Evolutionary conservation across 495 filamentous ascomycete genomes (phyloP).

Genomic region (Penicillium samsonianum): DNA sequence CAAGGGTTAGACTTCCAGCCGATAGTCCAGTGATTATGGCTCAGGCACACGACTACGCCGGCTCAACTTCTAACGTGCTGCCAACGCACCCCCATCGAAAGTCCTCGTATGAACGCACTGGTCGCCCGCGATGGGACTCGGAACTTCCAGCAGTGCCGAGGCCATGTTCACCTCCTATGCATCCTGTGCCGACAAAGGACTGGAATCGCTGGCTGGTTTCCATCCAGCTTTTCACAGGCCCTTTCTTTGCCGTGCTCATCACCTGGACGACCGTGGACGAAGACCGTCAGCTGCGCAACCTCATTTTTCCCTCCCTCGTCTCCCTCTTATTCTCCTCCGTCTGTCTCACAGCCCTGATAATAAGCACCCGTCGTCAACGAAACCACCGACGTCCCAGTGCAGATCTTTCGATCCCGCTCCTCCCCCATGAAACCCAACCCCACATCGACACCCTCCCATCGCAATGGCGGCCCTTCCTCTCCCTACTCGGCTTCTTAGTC

Average conservation of each 20-base stretch:
- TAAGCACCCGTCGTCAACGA: slow-evolving; percentile 54
- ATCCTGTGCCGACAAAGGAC: slow-evolving; percentile 42
- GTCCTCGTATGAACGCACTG: slow-evolving; percentile 11
- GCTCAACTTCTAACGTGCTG: slow-evolving; percentile 13
- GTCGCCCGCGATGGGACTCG: slow-evolving; percentile 43
- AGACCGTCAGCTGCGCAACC: slow-evolving; percentile 46
- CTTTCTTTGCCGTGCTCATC: slow-evolving; percentile 77
- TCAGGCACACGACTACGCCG: slow-evolving; percentile 15
- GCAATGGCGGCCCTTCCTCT: slow-evolving; percentile 71
- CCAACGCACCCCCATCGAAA: slow-evolving; percentile 21
- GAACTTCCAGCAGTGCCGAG: slow-evolving; percentile 39
- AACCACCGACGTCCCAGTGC: slow-evolving; percentile 3
- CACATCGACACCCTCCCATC: slow-evolving; percentile 50
- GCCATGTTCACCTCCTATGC: slow-evolving; percentile 15
- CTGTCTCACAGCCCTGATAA: slow-evolving; percentile 60
- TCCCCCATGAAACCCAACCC: not conserved
- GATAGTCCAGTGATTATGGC: slow-evolving; percentile 45
- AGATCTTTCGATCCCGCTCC: not conserved
- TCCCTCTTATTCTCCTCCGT: slow-evolving; percentile 69
- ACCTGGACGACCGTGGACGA: slow-evolving; percentile 69
- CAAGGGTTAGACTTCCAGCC: slow-evolving; percentile 42
- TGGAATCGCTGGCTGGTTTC: slow-evolving; percentile 92
- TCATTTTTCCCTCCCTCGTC: slow-evolving; percentile 66
- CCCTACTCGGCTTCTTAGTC: slow-evolving; percentile 89
- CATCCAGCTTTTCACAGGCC: slow-evolving; percentile 83